Evolutionary conservation across 106 monocot genomes (phyloP).

Genomic region (Acanthochlamys bracteata): DNA sequence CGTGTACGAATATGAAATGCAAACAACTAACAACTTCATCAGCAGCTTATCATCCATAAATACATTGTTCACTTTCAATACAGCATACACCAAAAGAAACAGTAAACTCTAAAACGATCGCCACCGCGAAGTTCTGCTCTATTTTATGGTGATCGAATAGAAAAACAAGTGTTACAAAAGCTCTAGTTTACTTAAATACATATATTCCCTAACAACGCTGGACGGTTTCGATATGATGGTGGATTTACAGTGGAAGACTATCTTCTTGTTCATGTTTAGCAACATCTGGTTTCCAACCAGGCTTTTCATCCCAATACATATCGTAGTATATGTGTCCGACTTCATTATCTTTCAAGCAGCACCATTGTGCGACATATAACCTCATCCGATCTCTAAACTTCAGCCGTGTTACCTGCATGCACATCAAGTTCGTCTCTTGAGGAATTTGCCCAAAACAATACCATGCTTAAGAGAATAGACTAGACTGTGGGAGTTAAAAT

Average conservation of each 20-base stretch:
- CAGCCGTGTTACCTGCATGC: constrained; percentile 35
- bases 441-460: background rate
- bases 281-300: constrained; percentile 78
- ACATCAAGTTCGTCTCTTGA: background rate
- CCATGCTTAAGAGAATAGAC: background rate
- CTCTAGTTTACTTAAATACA: too few relatives aligned
- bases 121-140: too few relatives aligned
- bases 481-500: background rate
- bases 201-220: too few relatives aligned
- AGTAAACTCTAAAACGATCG: too few relatives aligned
- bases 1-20: too few relatives aligned
- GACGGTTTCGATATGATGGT: too few relatives aligned
- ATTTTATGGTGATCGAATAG: too few relatives aligned
- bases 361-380: constrained; percentile 83
- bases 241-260: constrained; percentile 50
- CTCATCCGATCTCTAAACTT: constrained; percentile 79
- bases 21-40: too few relatives aligned
- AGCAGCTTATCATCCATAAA: too few relatives aligned
- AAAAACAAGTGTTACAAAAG: too few relatives aligned
- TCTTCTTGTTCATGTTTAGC: constrained; percentile 43
- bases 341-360: constrained; percentile 42
- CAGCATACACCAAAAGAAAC: too few relatives aligned
- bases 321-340: constrained; percentile 90
- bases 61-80: too few relatives aligned
- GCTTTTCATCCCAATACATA: constrained; percentile 95